These are phyloP conservation scores for Populus davidiana DNA, from an alignment of 345 rosid species.

Conservation along the genomic window DNA sequence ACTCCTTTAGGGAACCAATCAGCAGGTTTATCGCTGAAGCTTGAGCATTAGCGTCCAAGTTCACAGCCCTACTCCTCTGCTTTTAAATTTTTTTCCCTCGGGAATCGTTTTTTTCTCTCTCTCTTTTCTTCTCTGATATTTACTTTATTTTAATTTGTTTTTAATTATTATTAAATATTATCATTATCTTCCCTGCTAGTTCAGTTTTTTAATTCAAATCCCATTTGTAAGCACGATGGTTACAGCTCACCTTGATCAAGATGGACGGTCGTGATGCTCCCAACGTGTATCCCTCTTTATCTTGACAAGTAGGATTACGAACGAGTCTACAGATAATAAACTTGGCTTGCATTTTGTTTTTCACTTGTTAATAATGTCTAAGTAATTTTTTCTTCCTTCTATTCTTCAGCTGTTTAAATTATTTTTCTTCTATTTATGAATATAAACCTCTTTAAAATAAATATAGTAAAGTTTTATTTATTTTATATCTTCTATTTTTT, in stretches of 20 bases:
- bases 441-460: too few relatives aligned
- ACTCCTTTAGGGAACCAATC: constrained; percentile 44
- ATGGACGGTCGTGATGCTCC: constrained; percentile 30
- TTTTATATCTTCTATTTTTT: too few relatives aligned
- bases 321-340: constrained; percentile 9
- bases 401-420: too few relatives aligned
- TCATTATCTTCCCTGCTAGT: background rate
- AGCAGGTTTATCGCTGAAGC: constrained; percentile 48
- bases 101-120: background rate
- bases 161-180: background rate
- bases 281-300: constrained; percentile 21
- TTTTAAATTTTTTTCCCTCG: constrained; percentile 28
- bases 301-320: constrained; percentile 26
- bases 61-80: constrained; percentile 44
- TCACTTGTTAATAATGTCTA: too few relatives aligned
- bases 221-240: constrained; percentile 40
- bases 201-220: background rate
- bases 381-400: too few relatives aligned
- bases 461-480: too few relatives aligned
- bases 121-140: background rate
- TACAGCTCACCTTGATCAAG: constrained; percentile 29
- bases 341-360: background rate
- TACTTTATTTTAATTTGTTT: background rate
- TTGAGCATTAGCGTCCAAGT: constrained; percentile 40
- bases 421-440: too few relatives aligned